Conservation (phyloP, 2,329 filamentous ascomycete genomes). For the Paraphaeosphaeria minitans region DNA sequence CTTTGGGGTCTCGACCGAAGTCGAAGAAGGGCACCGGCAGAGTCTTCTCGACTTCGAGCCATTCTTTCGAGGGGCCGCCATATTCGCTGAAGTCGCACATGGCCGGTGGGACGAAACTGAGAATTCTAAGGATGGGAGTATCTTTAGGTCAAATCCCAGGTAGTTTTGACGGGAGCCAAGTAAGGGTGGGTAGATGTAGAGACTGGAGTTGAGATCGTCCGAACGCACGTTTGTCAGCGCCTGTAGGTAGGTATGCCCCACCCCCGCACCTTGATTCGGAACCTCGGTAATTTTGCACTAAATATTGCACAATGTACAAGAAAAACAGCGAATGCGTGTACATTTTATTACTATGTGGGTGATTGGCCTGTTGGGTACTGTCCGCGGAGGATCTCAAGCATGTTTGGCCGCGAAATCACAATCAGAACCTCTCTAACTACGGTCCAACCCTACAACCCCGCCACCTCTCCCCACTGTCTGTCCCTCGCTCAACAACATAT, state of each 20-base stretch:
- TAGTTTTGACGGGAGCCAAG: background rate
- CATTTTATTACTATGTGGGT: background rate
- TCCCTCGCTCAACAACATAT: background rate
- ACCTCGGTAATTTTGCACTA: background rate
- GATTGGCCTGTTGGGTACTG: background rate
- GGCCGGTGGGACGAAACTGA: background rate
- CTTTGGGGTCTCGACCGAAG: constrained; percentile 21
- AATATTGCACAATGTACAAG: background rate
- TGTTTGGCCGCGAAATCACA: constrained; percentile 58
- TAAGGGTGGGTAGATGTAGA: too few species aligned
- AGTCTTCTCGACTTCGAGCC: constrained; percentile 39
- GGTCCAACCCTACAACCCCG: background rate
- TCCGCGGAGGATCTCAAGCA: constrained; percentile 57
- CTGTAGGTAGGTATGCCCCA: too few species aligned
- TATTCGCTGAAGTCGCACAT: constrained; percentile 37
- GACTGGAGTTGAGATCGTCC: background rate
- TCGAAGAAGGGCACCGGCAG: constrained; percentile 31
- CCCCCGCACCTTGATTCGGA: background rate
- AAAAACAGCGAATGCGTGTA: too few species aligned
- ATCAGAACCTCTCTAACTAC: constrained; percentile 32
- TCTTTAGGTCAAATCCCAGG: background rate
- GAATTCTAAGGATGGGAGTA: background rate
- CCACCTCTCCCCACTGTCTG: background rate
- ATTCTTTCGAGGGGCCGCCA: constrained; percentile 39
- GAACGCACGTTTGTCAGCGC: too few species aligned